Base-by-base conservation (phyloP, 352 stramenopile genomes). In the Pythium rishiriense region DNA sequence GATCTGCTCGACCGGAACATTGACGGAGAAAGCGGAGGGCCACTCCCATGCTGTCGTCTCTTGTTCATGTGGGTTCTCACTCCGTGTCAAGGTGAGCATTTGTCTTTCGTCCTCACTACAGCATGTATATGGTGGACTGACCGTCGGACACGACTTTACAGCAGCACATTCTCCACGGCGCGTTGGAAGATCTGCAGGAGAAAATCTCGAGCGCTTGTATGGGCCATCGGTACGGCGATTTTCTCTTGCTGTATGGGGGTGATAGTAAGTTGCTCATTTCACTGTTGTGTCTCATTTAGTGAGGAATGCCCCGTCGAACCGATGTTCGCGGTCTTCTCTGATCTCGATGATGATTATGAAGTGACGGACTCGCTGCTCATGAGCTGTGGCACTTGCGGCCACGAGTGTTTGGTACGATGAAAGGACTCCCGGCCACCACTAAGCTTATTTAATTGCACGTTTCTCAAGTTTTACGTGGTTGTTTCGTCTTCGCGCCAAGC, bases 141-240 rank as follows among this genome's bases (percentile, higher is more conserved):
- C n/a, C 2, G 14, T 43, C 3, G 2, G 19, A 17, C n/a, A 4
- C n/a, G 37, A 21, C 15, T n/a, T 17, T 43, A n/a, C 12, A 43
- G 37, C 37, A 83, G 52, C 71, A 78, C 33, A 71, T 82, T 29
- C 73, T 83, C 22, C 72, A 88, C 51, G 73, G 78, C 9, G 74
- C 76, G 9, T 60, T 91, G 29, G 64, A 86, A 41, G 78, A 89
- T 43, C 86, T 91, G 37, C 79, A 86, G 50, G 78, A 88, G 47
- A 79, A 75, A 33, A 73, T 90, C 35, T 69, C 73, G 29, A 59
- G 70, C 11, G 79, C 81, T 8, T 90, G 85, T 46, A 73, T 88
- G 67, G 59, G 59, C 14, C 81, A 90, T 69, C 75, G 79, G 79
- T 90, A 61, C 51, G 74, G 7, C 24, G 12, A n/a, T 5, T 28